Base-by-base conservation (phyloP, 352 stramenopile species). In the Globisporangium radiosum region DNA sequence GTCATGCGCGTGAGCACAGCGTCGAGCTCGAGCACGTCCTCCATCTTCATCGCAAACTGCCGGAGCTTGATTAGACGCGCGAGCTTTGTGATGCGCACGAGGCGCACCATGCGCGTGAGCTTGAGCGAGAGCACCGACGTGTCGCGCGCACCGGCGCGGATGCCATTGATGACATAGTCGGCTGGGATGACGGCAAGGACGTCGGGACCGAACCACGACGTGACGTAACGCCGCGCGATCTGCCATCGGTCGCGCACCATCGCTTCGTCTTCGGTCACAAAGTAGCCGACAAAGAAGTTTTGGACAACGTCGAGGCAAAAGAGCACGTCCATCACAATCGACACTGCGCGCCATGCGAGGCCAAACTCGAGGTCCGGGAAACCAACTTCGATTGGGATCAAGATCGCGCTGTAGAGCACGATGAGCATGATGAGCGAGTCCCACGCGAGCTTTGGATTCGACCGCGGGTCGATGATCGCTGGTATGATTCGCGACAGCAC, bases 221-320 rank as follows among this genome's bases (percentile, higher is more conserved):
- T 60, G 17, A 85, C 55, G 47, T 88, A 90, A 4, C 76, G 69
- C 33, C 61, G 74, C 0, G 73, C 75, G 51, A 88, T 90, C 11
- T 60, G 53, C 1, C 54, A 47, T 4, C 75, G 73, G 45, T 84
- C 69, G 0, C 65, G 68, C 50, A 82, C 59, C 65, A 88, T 78
- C 5, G 73, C 68, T 53, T 88, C 76, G 38, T 90, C 78, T n/a
- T 90, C 81, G 43, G 69, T 74, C 13, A 66, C 19, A 52, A 88
- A 90, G 47, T 69, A 90, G 0, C 81, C 78, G 0, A 90, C 76
- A 37, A 87, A 84, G 52, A 90, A 88, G 57, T 87, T 85, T 5
- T 88, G 81, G 13, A 87, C 38, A 44, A 90, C 70, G 47, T 90
- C 78, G 19, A 88, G 47, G n/a, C 76, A 66, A 38, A 87, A 90